These are phyloP conservation scores for Thoreauomyces humboldtii DNA, from an alignment of 192 early-diverging fungal genomes.

Conservation along the genomic window DNA sequence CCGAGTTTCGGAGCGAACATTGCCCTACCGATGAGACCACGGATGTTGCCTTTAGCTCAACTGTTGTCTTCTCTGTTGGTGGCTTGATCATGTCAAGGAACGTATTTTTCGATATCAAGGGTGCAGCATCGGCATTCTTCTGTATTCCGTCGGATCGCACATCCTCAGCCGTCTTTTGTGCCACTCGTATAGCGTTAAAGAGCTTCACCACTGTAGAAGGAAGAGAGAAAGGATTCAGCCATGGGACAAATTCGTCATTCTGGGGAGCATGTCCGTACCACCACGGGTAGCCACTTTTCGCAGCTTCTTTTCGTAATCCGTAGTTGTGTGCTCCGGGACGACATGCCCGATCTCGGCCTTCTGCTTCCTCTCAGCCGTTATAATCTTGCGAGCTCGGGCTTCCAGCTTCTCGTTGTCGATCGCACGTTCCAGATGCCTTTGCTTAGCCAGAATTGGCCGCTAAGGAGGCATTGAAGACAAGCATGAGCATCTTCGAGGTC, in stretches of 20 bases:
- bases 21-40: too few relatives aligned
- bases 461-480: neutral
- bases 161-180: conserved; percentile 77
- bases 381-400: conserved; percentile 73
- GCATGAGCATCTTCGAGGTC: neutral
- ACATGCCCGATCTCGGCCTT: conserved; percentile 67
- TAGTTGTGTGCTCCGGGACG: conserved; percentile 68
- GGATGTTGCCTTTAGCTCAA: too few relatives aligned
- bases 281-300: conserved; percentile 89
- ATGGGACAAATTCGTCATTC: neutral
- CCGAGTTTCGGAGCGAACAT: too few relatives aligned
- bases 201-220: conserved; percentile 74
- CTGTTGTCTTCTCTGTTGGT: conserved; percentile 4
- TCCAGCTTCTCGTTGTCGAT: conserved; percentile 84
- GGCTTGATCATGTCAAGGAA: conserved; percentile 30
- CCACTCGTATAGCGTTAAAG: conserved; percentile 89
- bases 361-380: conserved; percentile 70
- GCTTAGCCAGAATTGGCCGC: conserved; percentile 80
- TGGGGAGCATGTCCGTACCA: conserved; percentile 41
- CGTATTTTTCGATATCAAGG: conserved; percentile 25
- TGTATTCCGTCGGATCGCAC: conserved; percentile 51
- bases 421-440: conserved; percentile 74
- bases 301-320: conserved; percentile 86
- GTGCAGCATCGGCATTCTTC: conserved; percentile 30
- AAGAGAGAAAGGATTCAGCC: conserved; percentile 2